Conservation (phyloP, 371 early-diverging fungal genomes). For the Dichotomocladium elegans region DNA sequence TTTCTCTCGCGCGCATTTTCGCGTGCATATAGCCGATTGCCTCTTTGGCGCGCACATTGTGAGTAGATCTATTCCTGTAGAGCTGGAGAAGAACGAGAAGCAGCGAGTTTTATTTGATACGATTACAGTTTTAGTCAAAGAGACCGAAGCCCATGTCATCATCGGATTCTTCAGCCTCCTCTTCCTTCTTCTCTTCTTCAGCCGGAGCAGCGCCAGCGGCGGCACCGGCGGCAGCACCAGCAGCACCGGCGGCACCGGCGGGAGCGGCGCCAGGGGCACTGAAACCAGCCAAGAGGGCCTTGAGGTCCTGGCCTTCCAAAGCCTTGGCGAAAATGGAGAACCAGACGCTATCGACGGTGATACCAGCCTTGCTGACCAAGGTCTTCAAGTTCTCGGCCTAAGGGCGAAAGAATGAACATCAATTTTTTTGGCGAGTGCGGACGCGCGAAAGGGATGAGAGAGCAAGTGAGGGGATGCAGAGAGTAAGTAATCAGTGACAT, state of each 20-base stretch:
- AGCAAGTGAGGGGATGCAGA: too few relatives aligned
- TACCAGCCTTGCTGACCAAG: constrained; percentile 89
- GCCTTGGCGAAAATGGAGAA: constrained; percentile 97
- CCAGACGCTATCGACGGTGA: constrained; percentile 95
- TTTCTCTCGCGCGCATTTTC: too few relatives aligned
- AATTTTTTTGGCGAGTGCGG: neutral
- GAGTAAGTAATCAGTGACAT: too few relatives aligned
- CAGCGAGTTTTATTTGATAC: too few relatives aligned
- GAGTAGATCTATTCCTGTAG: too few relatives aligned
- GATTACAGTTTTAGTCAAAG: constrained; percentile 88
- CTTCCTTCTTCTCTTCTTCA: constrained; percentile 66
- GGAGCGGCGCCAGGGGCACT: constrained; percentile 56
- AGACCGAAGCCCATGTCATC: constrained; percentile 86
- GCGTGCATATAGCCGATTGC: too few relatives aligned
- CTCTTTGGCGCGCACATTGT: too few relatives aligned
- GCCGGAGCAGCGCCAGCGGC: constrained; percentile 54
- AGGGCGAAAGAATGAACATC: neutral
- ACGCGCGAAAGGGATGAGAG: neutral
- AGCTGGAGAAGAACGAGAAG: too few relatives aligned
- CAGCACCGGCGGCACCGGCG: constrained; percentile 58
- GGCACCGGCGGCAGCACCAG: constrained; percentile 49
- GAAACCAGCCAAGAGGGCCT: constrained; percentile 87
- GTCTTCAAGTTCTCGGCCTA: constrained; percentile 94
- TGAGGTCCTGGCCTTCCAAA: constrained; percentile 91
- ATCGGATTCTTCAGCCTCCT: constrained; percentile 88